phyloP scores from a whole-genome alignment of 2,329 filamentous ascomycete species.

The Pseudofabraea citricarpa region DNA sequence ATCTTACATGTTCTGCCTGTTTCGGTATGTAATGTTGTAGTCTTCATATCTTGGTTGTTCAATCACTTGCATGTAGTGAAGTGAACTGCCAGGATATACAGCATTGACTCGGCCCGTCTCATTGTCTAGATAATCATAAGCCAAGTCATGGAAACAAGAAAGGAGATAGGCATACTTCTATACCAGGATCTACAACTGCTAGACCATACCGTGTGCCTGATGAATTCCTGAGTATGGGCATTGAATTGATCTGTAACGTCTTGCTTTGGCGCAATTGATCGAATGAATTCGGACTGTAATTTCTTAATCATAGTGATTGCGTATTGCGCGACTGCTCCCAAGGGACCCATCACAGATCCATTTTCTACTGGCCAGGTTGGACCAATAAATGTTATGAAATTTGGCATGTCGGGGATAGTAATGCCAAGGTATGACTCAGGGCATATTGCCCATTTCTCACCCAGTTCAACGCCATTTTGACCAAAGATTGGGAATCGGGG shows the following conservation, averaged over 20 bases:
- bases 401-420: slow-evolving; percentile 20
- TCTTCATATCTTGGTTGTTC: slow-evolving; percentile 37
- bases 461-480: slow-evolving; percentile 15
- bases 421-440: slow-evolving; percentile 22
- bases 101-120: slow-evolving; percentile 40
- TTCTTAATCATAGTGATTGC: slow-evolving; percentile 23
- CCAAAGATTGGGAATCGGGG: slow-evolving; percentile 24
- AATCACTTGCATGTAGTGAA: slow-evolving; percentile 42
- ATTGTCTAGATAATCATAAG: slow-evolving; percentile 27
- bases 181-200: slow-evolving; percentile 28
- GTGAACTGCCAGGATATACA: slow-evolving; percentile 44
- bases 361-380: slow-evolving; percentile 22
- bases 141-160: no score
- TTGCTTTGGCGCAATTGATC: slow-evolving; percentile 38
- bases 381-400: slow-evolving; percentile 23
- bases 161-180: slow-evolving; percentile 13
- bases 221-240: slow-evolving; percentile 43
- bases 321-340: slow-evolving; percentile 15
- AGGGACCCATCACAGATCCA: slow-evolving; percentile 18
- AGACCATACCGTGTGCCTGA: slow-evolving; percentile 48
- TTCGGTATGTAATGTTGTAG: slow-evolving; percentile 37
- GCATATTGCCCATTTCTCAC: slow-evolving; percentile 24
- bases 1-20: slow-evolving; percentile 14
- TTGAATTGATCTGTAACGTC: slow-evolving; percentile 45
- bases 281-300: slow-evolving; percentile 43